Evolutionary conservation across 2,329 filamentous ascomycete species (phyloP).

Genomic region (Trichophyton simii): DNA sequence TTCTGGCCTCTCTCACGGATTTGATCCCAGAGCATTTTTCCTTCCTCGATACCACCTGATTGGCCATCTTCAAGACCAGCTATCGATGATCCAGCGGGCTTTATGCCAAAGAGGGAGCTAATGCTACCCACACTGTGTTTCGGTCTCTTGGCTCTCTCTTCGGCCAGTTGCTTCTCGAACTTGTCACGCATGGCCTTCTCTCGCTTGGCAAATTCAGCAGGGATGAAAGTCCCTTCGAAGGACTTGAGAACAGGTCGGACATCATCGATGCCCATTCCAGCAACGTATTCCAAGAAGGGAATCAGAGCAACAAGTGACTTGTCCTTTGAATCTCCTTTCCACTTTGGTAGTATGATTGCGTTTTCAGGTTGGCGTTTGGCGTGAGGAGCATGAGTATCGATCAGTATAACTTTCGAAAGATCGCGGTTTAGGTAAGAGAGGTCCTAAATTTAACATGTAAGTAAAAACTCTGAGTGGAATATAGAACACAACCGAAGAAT

Average conservation of each 20-base stretch:
- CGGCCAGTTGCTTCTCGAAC: conserved; percentile 65
- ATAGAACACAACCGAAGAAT: conserved; percentile 13
- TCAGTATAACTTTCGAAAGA: conserved; percentile 84
- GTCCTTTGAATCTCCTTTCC: conserved; percentile 73
- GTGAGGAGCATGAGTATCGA: conserved; percentile 74
- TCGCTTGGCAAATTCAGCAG: conserved; percentile 74
- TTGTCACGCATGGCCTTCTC: conserved; percentile 76
- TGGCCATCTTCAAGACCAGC: conserved; percentile 54
- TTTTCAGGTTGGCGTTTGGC: conserved; percentile 91
- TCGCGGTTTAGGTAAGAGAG: conserved; percentile 96
- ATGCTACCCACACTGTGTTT: conserved; percentile 54
- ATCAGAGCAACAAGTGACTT: conserved; percentile 79
- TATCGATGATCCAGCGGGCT: conserved; percentile 44
- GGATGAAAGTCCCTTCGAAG: conserved; percentile 80
- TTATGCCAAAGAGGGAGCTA: conserved; percentile 63
- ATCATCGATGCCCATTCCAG: conserved; percentile 82
- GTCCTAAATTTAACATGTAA: conserved; percentile 45
- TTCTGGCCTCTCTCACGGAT: conserved; percentile 82
- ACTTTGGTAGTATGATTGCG: conserved; percentile 79
- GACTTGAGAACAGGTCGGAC: conserved; percentile 76
- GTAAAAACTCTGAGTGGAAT: conserved; percentile 7
- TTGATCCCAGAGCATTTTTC: conserved; percentile 95
- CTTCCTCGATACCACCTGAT: conserved; percentile 68
- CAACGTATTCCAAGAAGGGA: conserved; percentile 93
- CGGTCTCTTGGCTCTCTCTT: conserved; percentile 52